Percentiles rank a stretch among this genome's conserved stretches.
Evolutionary conservation across 371 early-diverging fungal genomes (phyloP).

Genomic region (Mortierella sp.): DNA sequence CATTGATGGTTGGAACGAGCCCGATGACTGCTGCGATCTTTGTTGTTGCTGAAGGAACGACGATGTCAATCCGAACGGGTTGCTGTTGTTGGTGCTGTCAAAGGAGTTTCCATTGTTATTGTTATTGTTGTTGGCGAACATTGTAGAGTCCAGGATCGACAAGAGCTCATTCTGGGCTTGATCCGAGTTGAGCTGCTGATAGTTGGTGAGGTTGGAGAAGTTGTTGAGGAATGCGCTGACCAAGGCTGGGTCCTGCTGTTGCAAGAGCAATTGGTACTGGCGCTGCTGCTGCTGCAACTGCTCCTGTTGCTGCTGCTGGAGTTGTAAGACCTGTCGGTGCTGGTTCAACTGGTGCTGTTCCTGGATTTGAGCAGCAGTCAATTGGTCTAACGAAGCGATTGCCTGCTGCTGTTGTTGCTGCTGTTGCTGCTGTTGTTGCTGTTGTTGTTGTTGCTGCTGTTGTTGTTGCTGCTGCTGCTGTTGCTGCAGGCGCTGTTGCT

Average conservation of each 20-base stretch:
- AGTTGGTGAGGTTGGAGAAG: constrained; percentile 46
- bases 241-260: constrained; percentile 24
- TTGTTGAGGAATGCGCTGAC: constrained; percentile 36
- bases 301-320: constrained; percentile 29
- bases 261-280: constrained; percentile 20
- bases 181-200: constrained; percentile 56
- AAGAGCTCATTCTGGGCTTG: constrained; percentile 50
- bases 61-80: constrained; percentile 1
- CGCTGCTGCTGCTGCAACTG: constrained; percentile 26
- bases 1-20: constrained; percentile 9
- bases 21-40: not conserved
- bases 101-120: constrained; percentile 10
- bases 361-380: constrained; percentile 30
- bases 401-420: constrained; percentile 4
- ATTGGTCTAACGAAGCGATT: constrained; percentile 12
- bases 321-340: constrained; percentile 27
- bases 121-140: constrained; percentile 27
- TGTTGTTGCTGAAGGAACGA: constrained; percentile 6
- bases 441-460: constrained; percentile 1
- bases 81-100: constrained; percentile 4
- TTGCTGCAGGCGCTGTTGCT: constrained; percentile 28
- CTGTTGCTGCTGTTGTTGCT: not conserved
- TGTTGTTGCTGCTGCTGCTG: constrained; percentile 23
- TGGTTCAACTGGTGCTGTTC: constrained; percentile 27
- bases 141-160: constrained; percentile 42